These are phyloP conservation scores for Triticum dicoccoides DNA, from an alignment of 176 grass and related monocot species.

Conservation along the genomic window DNA sequence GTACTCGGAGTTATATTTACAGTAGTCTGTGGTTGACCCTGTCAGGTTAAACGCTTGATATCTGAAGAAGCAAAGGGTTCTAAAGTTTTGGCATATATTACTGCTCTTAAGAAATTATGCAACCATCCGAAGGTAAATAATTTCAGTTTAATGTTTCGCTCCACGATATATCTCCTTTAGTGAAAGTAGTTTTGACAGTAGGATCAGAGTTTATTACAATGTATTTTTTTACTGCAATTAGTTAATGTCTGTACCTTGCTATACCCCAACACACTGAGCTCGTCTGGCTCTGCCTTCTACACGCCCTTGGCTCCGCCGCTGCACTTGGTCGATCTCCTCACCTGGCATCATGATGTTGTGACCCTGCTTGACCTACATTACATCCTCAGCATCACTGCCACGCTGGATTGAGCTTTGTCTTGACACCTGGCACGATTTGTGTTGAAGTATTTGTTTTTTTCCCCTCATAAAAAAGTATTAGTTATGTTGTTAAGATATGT, in stretches of 20 bases:
- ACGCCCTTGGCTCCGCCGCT: not conserved
- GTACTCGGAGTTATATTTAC: not conserved
- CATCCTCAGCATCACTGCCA: not conserved
- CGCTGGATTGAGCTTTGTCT: not conserved
- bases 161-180: not conserved
- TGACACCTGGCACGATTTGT: not conserved
- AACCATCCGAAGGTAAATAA: constrained; percentile 94
- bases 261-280: not conserved
- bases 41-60: constrained; percentile 77
- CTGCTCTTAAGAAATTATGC: constrained; percentile 96
- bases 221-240: not conserved
- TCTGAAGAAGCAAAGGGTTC: constrained; percentile 77
- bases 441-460: not conserved
- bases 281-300: not conserved
- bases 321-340: not conserved
- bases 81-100: constrained; percentile 97
- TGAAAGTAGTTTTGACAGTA: not conserved
- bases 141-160: constrained; percentile 4
- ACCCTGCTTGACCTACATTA: not conserved
- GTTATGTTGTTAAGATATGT: not conserved
- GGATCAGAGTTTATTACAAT: constrained; percentile 17
- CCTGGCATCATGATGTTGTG: not conserved
- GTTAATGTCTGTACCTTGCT: not conserved
- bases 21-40: constrained; percentile 23
- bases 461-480: not conserved